Evolutionary conservation across 495 filamentous ascomycete species (phyloP).

Genomic region (Tricharina praecox): DNA sequence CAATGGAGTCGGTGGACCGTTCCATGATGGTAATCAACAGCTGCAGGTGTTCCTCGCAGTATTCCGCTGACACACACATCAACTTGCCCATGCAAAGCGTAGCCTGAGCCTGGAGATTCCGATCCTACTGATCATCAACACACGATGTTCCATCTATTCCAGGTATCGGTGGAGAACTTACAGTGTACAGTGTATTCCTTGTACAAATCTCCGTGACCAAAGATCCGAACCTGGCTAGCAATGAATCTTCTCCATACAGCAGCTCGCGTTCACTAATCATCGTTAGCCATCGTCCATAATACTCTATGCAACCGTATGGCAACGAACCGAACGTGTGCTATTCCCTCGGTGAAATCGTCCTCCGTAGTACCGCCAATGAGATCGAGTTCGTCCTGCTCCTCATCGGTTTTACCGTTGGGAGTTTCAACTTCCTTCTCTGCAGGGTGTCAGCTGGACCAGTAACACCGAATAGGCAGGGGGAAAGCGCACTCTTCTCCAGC

Average conservation of each 20-base stretch:
- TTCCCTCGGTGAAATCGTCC: slow-evolving; percentile 94
- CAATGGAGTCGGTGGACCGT: slow-evolving; percentile 72
- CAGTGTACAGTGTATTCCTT: slow-evolving; percentile 40
- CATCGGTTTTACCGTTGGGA: slow-evolving; percentile 37
- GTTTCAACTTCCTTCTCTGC: slow-evolving; percentile 38
- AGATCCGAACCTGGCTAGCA: slow-evolving; percentile 77
- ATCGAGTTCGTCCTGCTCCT: slow-evolving; percentile 68
- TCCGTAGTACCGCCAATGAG: slow-evolving; percentile 93
- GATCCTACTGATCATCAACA: slow-evolving; percentile 32
- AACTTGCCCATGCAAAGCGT: slow-evolving; percentile 95
- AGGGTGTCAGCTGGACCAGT: not conserved
- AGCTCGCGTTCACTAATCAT: slow-evolving; percentile 63
- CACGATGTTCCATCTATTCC: not conserved
- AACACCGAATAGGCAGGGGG: not conserved
- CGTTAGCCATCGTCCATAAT: not conserved
- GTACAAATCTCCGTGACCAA: slow-evolving; percentile 83
- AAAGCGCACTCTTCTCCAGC: slow-evolving; percentile 52
- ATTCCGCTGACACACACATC: slow-evolving; percentile 85
- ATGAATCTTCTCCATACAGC: slow-evolving; percentile 66
- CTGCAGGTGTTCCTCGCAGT: slow-evolving; percentile 83
- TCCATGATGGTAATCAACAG: slow-evolving; percentile 97
- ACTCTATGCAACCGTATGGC: not conserved
- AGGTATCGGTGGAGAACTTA: not conserved
- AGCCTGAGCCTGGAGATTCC: slow-evolving; percentile 74
- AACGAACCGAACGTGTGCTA: slow-evolving; percentile 54